A percentile compares a stretch with the other conserved stretches of the same genome.
These are phyloP conservation scores for Buxus sempervirens DNA, from an alignment of 164 flowering plant species.

Conservation along the genomic window DNA sequence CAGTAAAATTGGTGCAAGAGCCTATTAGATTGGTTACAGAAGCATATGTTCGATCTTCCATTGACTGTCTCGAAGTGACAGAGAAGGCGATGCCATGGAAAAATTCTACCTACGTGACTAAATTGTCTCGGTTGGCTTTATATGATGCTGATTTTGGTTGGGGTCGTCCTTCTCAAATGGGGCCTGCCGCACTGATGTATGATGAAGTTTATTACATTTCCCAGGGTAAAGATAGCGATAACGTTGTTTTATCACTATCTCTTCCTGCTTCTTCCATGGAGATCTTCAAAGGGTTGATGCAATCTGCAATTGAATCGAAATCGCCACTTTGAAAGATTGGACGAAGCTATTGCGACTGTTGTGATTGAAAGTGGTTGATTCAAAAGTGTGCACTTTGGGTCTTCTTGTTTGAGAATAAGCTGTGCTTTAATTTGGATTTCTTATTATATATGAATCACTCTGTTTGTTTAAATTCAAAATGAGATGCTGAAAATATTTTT, in stretches of 20 bases:
- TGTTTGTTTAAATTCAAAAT: no score
- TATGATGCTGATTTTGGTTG: constrained; percentile 2
- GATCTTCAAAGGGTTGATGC: neutral
- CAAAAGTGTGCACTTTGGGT: no score
- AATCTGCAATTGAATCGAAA: no score
- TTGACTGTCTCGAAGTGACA: neutral
- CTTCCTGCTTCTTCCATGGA: neutral
- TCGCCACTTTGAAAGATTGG: no score
- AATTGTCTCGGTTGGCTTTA: neutral
- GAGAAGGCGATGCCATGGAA: no score
- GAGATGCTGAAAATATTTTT: no score
- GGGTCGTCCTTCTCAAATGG: neutral
- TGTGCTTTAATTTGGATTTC: no score
- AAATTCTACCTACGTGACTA: neutral
- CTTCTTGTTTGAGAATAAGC: no score
- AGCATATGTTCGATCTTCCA: neutral
- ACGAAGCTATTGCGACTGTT: no score
- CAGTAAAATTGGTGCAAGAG: neutral
- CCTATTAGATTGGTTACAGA: neutral
- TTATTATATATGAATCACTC: no score
- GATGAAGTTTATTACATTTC: neutral
- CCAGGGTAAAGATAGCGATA: neutral
- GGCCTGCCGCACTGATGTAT: no score
- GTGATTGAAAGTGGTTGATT: no score
- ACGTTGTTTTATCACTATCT: neutral